A percentile compares a stretch with the other conserved stretches of the same genome.
These are phyloP conservation scores for Xylariales sp. DNA, from an alignment of 2,329 filamentous ascomycete genomes.

Conservation along the genomic window DNA sequence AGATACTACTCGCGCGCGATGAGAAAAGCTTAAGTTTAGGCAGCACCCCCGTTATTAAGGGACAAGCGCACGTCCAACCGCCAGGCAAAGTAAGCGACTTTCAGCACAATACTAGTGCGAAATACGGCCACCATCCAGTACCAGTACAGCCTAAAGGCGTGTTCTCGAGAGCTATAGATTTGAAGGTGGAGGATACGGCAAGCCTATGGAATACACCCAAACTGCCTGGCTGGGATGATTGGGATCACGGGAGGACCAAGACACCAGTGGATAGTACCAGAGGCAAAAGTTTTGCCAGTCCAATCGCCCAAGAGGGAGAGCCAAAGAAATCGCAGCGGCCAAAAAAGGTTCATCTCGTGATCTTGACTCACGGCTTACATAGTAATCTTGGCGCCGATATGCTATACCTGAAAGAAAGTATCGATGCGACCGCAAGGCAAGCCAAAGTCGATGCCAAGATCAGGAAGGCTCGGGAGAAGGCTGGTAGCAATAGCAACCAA, in stretches of 20 bases:
- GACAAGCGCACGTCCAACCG: conserved; percentile 63
- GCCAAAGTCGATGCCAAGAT: conserved; percentile 76
- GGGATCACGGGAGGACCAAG: conserved; percentile 48
- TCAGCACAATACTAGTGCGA: conserved; percentile 70
- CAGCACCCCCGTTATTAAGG: conserved; percentile 59
- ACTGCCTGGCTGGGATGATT: conserved; percentile 73
- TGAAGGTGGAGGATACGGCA: conserved; percentile 88
- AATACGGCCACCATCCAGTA: conserved; percentile 68
- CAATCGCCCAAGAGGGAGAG: conserved; percentile 39
- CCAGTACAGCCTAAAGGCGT: conserved; percentile 74
- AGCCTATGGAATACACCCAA: conserved; percentile 93
- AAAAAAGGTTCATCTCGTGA: conserved; percentile 88
- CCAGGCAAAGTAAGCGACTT: conserved; percentile 82
- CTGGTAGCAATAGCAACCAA: conserved; percentile 47
- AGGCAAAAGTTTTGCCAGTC: conserved; percentile 39
- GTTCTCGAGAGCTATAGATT: conserved; percentile 81
- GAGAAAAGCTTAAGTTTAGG: conserved; percentile 81
- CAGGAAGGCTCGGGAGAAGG: conserved; percentile 65
- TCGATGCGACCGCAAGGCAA: conserved; percentile 83
- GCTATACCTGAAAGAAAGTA: conserved; percentile 97
- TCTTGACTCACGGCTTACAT: conserved; percentile 93
- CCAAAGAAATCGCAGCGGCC: conserved; percentile 59
- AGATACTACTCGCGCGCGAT: conserved; percentile 86
- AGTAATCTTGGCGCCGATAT: conserved; percentile 97
- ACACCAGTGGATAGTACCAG: conserved; percentile 43